Percentiles rank a stretch among this genome's conserved stretches.
These are phyloP conservation scores for Calocybe gangraenosa DNA, from an alignment of 768 basidiomycete species.

Conservation along the genomic window DNA sequence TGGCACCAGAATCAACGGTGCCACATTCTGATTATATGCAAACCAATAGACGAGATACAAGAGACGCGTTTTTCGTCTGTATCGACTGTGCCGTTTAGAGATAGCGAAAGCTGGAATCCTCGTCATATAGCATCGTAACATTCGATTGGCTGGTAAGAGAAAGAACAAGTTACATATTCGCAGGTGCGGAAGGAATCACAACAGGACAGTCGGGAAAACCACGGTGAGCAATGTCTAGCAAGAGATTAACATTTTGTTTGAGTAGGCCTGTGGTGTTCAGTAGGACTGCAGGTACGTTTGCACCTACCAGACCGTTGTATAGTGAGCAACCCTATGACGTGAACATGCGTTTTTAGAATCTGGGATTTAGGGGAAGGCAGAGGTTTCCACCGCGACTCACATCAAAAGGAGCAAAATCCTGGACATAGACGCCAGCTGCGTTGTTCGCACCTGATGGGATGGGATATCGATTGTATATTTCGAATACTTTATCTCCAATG, in stretches of 20 bases:
- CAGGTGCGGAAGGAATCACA: not conserved
- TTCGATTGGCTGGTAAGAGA: too few species aligned
- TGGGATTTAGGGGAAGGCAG: not conserved
- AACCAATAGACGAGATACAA: slow-evolving; percentile 9
- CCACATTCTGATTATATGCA: slow-evolving; percentile 1
- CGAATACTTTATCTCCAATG: not conserved
- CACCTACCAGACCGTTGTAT: not conserved
- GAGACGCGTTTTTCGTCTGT: slow-evolving; percentile 9
- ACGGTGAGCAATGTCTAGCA: not conserved
- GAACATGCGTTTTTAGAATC: not conserved
- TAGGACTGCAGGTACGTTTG: not conserved
- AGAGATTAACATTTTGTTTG: not conserved
- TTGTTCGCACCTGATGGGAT: not conserved
- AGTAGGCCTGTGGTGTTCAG: not conserved
- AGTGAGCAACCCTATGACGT: not conserved
- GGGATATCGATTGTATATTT: not conserved
- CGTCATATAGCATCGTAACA: too few species aligned
- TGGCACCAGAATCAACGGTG: too few species aligned
- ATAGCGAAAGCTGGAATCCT: too few species aligned
- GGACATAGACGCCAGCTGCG: not conserved
- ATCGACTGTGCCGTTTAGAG: too few species aligned
- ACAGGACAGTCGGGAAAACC: not conserved
- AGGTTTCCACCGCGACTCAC: not conserved
- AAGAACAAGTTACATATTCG: slow-evolving; percentile 25
- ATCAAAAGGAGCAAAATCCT: not conserved